Conservation (phyloP, 352 stramenopile genomes). For the Phytophthora agathidicida region DNA sequence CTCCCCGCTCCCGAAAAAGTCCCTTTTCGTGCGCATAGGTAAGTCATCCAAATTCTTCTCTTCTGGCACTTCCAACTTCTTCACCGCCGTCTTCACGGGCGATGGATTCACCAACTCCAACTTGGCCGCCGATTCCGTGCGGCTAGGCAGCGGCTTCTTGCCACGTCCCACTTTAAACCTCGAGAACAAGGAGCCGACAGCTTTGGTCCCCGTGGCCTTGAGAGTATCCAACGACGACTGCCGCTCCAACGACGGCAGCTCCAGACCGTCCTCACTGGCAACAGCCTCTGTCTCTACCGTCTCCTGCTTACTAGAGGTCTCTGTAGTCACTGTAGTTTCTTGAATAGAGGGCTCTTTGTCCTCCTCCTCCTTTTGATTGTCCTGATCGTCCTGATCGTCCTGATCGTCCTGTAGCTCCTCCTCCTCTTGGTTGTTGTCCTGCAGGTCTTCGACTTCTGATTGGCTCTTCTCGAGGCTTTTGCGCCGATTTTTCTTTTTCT, state of each 20-base stretch:
- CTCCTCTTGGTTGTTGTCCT: conserved; percentile 1
- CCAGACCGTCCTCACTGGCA: conserved; percentile 9
- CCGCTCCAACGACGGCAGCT: conserved; percentile 12
- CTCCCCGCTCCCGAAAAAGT: conserved; percentile 27
- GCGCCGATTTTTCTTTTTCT: conserved; percentile 37
- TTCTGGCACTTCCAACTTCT: conserved; percentile 36
- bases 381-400: conserved; percentile 15
- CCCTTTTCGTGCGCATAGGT: conserved; percentile 20
- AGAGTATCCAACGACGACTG: conserved; percentile 29
- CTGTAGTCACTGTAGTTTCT: not conserved
- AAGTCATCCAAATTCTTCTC: conserved; percentile 29
- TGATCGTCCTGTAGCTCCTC: conserved; percentile 2
- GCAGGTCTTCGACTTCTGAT: conserved; percentile 19
- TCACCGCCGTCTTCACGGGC: conserved; percentile 25
- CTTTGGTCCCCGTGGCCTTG: conserved; percentile 30
- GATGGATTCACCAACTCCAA: conserved; percentile 28
- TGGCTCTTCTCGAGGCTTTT: conserved; percentile 33
- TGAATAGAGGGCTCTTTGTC: conserved; percentile 14
- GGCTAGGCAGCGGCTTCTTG: conserved; percentile 35
- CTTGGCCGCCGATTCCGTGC: conserved; percentile 31
- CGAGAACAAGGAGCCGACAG: conserved; percentile 41
- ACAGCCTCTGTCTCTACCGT: not conserved
- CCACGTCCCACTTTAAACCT: conserved; percentile 39
- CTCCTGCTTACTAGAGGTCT: not conserved
- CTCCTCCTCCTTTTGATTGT: conserved; percentile 1